Evolutionary conservation across 2,329 filamentous ascomycete species (phyloP).

Genomic region (Onygenales sp.): DNA sequence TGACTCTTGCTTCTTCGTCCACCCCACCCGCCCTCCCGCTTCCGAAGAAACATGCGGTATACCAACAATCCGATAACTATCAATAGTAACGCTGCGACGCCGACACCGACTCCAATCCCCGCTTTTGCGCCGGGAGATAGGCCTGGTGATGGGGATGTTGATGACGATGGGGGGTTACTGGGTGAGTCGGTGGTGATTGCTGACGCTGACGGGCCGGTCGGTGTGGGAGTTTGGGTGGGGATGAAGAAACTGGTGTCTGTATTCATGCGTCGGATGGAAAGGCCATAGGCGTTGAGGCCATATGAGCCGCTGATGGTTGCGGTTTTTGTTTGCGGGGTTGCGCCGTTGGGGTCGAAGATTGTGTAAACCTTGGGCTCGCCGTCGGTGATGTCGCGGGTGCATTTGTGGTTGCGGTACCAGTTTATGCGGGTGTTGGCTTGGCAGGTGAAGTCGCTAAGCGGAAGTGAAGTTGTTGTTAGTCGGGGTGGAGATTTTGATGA

Average conservation of each 20-base stretch:
- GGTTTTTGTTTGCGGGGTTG: neutral
- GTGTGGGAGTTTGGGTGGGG: neutral
- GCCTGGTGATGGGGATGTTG: neutral
- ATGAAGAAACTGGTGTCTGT: neutral
- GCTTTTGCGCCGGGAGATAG: slow-evolving; percentile 13
- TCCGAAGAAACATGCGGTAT: neutral
- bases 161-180: neutral
- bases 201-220: neutral
- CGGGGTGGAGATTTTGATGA: too few relatives aligned
- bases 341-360: neutral
- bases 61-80: neutral
- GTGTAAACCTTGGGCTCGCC: neutral
- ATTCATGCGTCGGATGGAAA: neutral
- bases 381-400: neutral
- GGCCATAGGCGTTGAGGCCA: neutral
- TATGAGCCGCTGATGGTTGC: neutral
- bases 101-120: slow-evolving; percentile 12
- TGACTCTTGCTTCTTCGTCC: neutral
- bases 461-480: too few relatives aligned
- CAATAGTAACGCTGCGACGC: slow-evolving; percentile 1
- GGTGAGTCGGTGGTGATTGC: too few relatives aligned
- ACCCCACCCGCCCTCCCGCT: neutral
- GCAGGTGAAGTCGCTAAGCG: neutral
- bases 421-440: neutral
- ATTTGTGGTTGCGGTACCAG: neutral